Evolutionary conservation across 352 stramenopile genomes (phyloP), one percentile per base, ranked within the genome.

Genomic region (Phytopythium aichiense): DNA sequence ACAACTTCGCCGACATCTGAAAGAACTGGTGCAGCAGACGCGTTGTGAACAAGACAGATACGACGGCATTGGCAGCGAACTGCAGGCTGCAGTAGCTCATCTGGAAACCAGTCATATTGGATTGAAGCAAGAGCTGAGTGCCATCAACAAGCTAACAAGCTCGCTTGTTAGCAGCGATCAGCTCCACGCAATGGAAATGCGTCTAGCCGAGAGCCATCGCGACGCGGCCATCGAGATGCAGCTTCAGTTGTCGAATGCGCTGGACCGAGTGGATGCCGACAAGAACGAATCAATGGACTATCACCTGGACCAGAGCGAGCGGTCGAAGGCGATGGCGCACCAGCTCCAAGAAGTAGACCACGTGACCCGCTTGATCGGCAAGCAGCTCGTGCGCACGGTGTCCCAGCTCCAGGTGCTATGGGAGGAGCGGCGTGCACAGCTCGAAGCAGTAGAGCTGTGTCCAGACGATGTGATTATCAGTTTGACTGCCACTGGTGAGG

Each of bases 351-450:
- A 89, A 31, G 65, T 88, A 37, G 80, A 89, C 56, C 80, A 87
- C 37, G 77, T 88, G 58, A 50, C 87, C 42, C 78, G 87, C 45
- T 69, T 89, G 25, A 73, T 88, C 22, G 76, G 80, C 15, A 73
- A 79, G n/a, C 80, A 89, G 57, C 68, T 88, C 50, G 76, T 89
- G 16, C 74, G 86, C 60, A 87, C 83, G 58, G 86, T 74, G n/a
- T 87, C 76, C 7, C 74, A 87, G 31, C 57, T 88, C 20, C 80
- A 88, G 62, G 59, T 85, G 28, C 42, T 89, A 5, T 78, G 76
- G 42, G 76, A 69, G 13, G 77, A 88, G 16, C 69, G 79, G 31
- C 65, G 73, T 5, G 43, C 37, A 18, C 64, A 56, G 23, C 58
- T 72, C 11, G 46, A 68, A 30, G 33, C 33, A 22, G 60, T 60